A percentile compares a stretch with the other conserved stretches of the same genome.
phyloP scores from a whole-genome alignment of 768 basidiomycete genomes.

The Lyophyllum shimeji region DNA sequence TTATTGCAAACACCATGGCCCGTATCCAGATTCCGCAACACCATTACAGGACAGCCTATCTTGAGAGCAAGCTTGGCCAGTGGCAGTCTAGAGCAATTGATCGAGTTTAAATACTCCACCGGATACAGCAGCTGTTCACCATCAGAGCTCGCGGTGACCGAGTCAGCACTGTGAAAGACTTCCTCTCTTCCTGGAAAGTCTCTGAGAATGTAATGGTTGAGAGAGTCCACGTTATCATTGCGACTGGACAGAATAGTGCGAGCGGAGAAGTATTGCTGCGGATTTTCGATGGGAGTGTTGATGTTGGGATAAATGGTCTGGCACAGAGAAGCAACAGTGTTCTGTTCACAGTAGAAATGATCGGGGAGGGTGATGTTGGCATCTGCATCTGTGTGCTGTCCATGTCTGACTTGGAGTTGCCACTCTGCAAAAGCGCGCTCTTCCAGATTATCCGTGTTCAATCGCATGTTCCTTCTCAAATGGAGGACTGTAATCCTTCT shows the following conservation, averaged over 20 bases:
- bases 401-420: no score
- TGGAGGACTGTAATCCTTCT: no score
- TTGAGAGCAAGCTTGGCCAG: neutral
- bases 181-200: constrained; percentile 22
- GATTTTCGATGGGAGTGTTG: neutral
- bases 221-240: constrained; percentile 36
- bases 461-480: no score
- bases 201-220: constrained; percentile 28
- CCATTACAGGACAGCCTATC: neutral
- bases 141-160: constrained; percentile 14
- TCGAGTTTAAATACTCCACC: neutral
- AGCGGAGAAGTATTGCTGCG: constrained; percentile 29
- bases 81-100: neutral
- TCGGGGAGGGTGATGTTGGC: no score
- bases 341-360: no score
- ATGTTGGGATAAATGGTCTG: constrained; percentile 21
- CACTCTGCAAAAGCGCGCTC: no score
- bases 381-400: no score
- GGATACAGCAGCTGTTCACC: neutral
- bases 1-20: constrained; percentile 1
- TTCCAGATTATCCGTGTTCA: no score
- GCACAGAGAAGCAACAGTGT: no score
- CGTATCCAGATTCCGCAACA: neutral
- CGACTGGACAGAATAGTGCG: constrained; percentile 33
- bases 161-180: constrained; percentile 28